Conservation (phyloP, 2,329 filamentous ascomycete genomes). For the Cladosporium phlei region DNA sequence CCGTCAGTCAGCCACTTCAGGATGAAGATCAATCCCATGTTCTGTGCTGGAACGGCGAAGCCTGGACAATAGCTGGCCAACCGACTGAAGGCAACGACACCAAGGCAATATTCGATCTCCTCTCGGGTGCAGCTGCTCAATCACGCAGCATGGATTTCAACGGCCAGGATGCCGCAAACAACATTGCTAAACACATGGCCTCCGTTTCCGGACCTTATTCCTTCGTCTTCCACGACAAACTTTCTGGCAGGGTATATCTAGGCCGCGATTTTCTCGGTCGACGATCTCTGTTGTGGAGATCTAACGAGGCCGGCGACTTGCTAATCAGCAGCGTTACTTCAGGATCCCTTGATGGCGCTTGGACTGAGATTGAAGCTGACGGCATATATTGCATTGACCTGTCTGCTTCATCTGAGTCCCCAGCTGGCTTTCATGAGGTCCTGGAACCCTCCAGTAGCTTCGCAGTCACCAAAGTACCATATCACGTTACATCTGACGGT, state of each 20-base stretch:
- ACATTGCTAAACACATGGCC: conserved; percentile 14
- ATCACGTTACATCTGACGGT: not conserved
- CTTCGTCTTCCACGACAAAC: conserved; percentile 74
- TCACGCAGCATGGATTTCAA: not conserved
- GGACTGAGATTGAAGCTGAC: conserved; percentile 79
- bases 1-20: conserved; percentile 69
- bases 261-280: conserved; percentile 83
- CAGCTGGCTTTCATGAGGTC: not conserved
- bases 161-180: not conserved
- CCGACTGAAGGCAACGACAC: conserved; percentile 74
- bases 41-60: conserved; percentile 97
- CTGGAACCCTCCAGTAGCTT: not conserved
- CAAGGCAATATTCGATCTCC: conserved; percentile 58
- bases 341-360: conserved; percentile 45
- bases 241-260: conserved; percentile 63
- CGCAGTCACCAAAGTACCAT: conserved; percentile 1
- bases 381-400: conserved; percentile 70
- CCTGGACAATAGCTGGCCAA: conserved; percentile 66
- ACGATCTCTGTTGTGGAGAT: conserved; percentile 65
- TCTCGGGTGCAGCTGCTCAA: conserved; percentile 34
- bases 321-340: conserved; percentile 69
- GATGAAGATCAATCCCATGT: conserved; percentile 55
- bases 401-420: not conserved
- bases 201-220: conserved; percentile 68
- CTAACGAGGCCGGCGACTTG: conserved; percentile 49